Conservation (phyloP, 1,284 basidiomycete species). For the Ganoderma resinaceum region DNA sequence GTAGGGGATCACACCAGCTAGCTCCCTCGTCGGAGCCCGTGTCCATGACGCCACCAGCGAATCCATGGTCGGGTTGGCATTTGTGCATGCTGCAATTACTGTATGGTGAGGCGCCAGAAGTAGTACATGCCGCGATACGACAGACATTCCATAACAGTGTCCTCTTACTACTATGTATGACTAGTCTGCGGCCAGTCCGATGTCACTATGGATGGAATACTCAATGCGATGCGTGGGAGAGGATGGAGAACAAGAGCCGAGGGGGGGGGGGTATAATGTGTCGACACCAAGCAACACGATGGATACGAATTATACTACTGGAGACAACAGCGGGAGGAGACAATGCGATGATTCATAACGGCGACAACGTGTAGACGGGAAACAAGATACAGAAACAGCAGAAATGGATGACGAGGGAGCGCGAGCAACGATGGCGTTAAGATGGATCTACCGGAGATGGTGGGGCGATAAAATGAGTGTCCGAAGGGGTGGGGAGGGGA, state of each 20-base stretch:
- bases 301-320: neutral
- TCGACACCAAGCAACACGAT: neutral
- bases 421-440: conserved; percentile 7
- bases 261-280: neutral
- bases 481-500: conserved; percentile 27
- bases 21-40: neutral
- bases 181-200: neutral
- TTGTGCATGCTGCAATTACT: neutral
- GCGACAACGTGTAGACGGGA: neutral
- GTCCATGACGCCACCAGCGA: conserved; percentile 1
- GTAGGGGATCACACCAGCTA: conserved; percentile 9
- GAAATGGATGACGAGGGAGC: neutral
- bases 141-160: conserved; percentile 5
- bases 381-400: neutral
- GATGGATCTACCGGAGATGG: conserved; percentile 20
- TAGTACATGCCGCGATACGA: conserved; percentile 2
- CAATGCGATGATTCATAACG: conserved; percentile 2
- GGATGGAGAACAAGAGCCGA: neutral
- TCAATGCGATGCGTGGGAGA: neutral
- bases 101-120: neutral
- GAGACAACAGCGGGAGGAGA: neutral
- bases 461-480: conserved; percentile 20
- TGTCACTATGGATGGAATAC: neutral
- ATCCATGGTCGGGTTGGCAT: neutral
- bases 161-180: conserved; percentile 4